Conservation (phyloP, 169 alveolate species). For the Plasmodium gallinaceum region DNA sequence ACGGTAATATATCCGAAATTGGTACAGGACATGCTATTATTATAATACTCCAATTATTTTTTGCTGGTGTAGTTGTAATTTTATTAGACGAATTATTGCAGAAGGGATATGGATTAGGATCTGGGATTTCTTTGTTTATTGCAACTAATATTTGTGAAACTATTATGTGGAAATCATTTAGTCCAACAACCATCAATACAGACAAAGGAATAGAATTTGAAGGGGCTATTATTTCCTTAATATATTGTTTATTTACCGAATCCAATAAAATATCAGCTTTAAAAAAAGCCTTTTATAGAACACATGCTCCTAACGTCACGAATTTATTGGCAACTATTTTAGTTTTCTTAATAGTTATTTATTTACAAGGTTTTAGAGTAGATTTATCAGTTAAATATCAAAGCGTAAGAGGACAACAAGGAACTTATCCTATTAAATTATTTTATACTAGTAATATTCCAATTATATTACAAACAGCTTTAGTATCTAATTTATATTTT, state of each 20-base stretch:
- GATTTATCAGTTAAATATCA: slow-evolving; percentile 96
- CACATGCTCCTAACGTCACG: slow-evolving; percentile 98
- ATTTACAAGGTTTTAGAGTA: slow-evolving; percentile 99
- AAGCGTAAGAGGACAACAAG: slow-evolving; percentile 97
- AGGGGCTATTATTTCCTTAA: slow-evolving; percentile 98
- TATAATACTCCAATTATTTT: slow-evolving; percentile 96
- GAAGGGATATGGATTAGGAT: slow-evolving; percentile 99
- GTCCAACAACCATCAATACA: slow-evolving; percentile 99
- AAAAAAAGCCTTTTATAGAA: slow-evolving; percentile 96
- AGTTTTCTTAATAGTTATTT: slow-evolving; percentile 97
- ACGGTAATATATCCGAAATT: slow-evolving; percentile 97
- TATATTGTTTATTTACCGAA: slow-evolving; percentile 97
- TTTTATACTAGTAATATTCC: slow-evolving; percentile 99
- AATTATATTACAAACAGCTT: slow-evolving; percentile 97
- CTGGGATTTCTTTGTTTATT: slow-evolving; percentile 99
- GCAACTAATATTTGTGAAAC: slow-evolving; percentile 99
- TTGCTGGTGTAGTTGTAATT: slow-evolving; percentile 99
- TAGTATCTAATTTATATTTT: slow-evolving; percentile 99
- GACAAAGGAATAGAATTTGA: slow-evolving; percentile 98
- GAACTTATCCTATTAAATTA: slow-evolving; percentile 99
- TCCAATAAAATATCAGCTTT: slow-evolving; percentile 87
- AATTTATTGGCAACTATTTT: slow-evolving; percentile 97
- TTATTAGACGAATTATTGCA: slow-evolving; percentile 98
- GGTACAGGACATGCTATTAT: slow-evolving; percentile 98
- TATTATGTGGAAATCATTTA: slow-evolving; percentile 98